phyloP scores from a whole-genome alignment of 305 asterid species.

The Fraxinus sp. region DNA sequence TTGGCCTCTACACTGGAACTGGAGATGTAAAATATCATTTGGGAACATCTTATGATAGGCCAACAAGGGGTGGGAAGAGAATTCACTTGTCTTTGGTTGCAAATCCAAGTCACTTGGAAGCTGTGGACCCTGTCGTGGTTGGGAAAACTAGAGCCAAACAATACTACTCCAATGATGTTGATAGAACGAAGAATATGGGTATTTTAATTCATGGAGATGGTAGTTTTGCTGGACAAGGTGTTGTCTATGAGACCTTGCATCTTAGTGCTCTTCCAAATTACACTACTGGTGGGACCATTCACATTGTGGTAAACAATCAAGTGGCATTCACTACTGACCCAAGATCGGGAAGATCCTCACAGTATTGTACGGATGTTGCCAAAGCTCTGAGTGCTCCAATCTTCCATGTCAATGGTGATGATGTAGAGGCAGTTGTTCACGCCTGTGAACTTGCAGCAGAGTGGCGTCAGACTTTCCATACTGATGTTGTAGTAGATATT shows the following conservation, averaged over 20 bases:
- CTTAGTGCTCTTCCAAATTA: conserved; percentile 97
- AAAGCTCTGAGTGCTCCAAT: conserved; percentile 88
- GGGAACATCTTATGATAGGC: conserved; percentile 95
- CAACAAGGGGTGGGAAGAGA: conserved; percentile 94
- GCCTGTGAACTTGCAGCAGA: conserved; percentile 98
- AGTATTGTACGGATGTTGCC: conserved; percentile 97
- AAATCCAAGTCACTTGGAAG: conserved; percentile 98
- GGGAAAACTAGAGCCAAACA: conserved; percentile 98
- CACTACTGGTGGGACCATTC: conserved; percentile 94
- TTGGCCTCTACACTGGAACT: conserved; percentile 87
- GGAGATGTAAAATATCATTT: conserved; percentile 97
- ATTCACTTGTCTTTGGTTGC: conserved; percentile 94
- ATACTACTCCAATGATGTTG: conserved; percentile 72
- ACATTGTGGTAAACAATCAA: conserved; percentile 95
- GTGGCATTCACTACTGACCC: conserved; percentile 98
- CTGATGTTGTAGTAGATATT: conserved; percentile 90
- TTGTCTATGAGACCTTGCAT: conserved; percentile 95
- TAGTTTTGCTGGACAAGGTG: conserved; percentile 98
- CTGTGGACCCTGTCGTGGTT: conserved; percentile 88
- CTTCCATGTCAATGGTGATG: conserved; percentile 96
- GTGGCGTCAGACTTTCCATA: conserved; percentile 95
- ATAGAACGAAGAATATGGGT: conserved; percentile 83
- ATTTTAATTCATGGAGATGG: conserved; percentile 94
- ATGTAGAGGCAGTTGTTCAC: conserved; percentile 90
- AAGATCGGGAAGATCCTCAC: conserved; percentile 85